Evolutionary conservation across 805 yeast species (phyloP).

Genomic region (Candida patagonica): DNA sequence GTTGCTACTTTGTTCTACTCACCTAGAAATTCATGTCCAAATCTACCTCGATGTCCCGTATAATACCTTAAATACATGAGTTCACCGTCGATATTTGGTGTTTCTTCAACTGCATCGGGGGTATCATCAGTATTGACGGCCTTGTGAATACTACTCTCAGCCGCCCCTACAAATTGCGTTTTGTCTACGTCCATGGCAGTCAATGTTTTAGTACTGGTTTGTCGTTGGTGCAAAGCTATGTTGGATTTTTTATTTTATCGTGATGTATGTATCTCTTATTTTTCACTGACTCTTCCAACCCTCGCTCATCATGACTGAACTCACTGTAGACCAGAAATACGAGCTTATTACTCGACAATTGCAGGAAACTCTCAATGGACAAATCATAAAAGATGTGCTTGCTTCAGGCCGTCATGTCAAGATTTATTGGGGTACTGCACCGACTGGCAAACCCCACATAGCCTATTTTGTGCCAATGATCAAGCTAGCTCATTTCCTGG

Average conservation of each 20-base stretch:
- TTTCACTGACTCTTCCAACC: not conserved
- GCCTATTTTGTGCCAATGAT: slow-evolving; percentile 99
- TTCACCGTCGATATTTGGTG: slow-evolving; percentile 3
- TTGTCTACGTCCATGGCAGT: slow-evolving; percentile 1
- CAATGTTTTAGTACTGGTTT: not conserved
- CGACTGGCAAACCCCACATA: slow-evolving; percentile 97
- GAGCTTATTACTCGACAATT: slow-evolving; percentile 72
- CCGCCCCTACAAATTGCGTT: not conserved
- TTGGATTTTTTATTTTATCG: not conserved
- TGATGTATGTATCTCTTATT: not conserved
- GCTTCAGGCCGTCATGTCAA: slow-evolving; percentile 76
- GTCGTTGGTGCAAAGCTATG: not conserved
- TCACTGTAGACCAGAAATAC: slow-evolving; percentile 29
- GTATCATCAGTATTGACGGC: too few species aligned
- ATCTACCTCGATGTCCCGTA: slow-evolving; percentile 36
- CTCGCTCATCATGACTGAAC: not conserved
- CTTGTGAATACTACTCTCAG: not conserved
- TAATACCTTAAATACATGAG: slow-evolving; percentile 36
- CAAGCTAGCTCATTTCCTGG: slow-evolving; percentile 85
- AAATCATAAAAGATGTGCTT: slow-evolving; percentile 74
- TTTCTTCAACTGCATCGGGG: too few species aligned
- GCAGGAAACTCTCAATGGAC: slow-evolving; percentile 85
- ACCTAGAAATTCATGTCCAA: slow-evolving; percentile 40
- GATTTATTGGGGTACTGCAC: slow-evolving; percentile 99
- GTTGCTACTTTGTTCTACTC: slow-evolving; percentile 2